These are phyloP conservation scores for Sporothrix dimorphospora DNA, from an alignment of 2,329 filamentous ascomycete genomes.

Conservation along the genomic window DNA sequence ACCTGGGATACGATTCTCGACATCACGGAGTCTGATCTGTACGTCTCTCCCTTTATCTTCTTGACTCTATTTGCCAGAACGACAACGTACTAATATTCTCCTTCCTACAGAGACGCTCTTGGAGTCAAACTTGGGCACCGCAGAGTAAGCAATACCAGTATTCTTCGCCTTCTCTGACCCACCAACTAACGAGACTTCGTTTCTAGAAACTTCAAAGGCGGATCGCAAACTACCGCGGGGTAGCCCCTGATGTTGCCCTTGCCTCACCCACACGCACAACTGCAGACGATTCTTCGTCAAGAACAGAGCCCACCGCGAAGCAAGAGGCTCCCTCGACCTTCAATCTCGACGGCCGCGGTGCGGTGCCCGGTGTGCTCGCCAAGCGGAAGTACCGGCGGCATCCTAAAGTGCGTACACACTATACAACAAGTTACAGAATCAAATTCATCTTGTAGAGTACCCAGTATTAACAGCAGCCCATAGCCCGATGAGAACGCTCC, in stretches of 20 bases:
- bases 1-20: conserved; percentile 82
- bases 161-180: background rate
- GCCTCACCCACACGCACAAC: conserved; percentile 53
- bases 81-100: background rate
- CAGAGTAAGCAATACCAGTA: conserved; percentile 58
- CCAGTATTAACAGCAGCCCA: background rate
- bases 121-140: conserved; percentile 80
- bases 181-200: background rate
- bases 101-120: conserved; percentile 62
- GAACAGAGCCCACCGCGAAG: conserved; percentile 46
- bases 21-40: conserved; percentile 84
- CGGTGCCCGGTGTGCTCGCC: conserved; percentile 47
- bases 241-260: conserved; percentile 59
- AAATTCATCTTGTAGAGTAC: background rate
- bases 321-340: conserved; percentile 22
- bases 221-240: conserved; percentile 73
- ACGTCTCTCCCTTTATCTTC: conserved; percentile 39
- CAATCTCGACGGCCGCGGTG: conserved; percentile 50
- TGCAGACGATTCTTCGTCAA: conserved; percentile 56
- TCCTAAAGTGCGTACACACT: conserved; percentile 61
- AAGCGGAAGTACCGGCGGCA: conserved; percentile 80
- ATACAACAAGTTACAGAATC: background rate
- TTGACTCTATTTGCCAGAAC: background rate
- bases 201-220: conserved; percentile 77
- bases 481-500: conserved; percentile 79